Base-by-base conservation (phyloP, 495 filamentous ascomycete species). In the Chaetomium cochliodes region DNA sequence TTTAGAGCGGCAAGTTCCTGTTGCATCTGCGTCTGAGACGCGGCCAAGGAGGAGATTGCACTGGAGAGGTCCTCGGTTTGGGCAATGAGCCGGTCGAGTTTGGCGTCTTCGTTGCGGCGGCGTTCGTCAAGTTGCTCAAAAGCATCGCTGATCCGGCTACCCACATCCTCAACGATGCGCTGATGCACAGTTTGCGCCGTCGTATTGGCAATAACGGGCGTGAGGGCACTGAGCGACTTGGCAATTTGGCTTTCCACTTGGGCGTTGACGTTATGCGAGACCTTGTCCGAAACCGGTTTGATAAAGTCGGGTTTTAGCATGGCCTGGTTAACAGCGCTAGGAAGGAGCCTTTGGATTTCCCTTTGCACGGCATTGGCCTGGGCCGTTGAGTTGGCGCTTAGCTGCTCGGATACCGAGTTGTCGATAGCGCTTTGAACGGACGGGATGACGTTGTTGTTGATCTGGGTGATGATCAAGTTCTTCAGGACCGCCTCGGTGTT, bases 401-500 rank as follows among this genome's bases (percentile, higher is more conserved):
- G 68, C 72, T 82, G 74, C 8, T 79, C 78, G 58, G 77, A 72
- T 39, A 86, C 74, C 3, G 76, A 75, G 62, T 79, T 78, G 56
- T 79, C 74, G 22, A 83, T 72, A 30, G 76, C 70, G 44, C 73
- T 70, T 28, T 80, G 74, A 6, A 88, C 71, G 57, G 69, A 69
- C 3, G 89, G 87, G 51, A 90, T 74, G 52, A 92, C 88, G 20
- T 79, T 80, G 42, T 82, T 76, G 68, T 88, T 81, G 66, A 93
- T 90, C 72, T 85, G 86, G 49, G 79, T 76, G 28, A 80, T 82
- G 58, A 96, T 85, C 62, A 96, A 88, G 30, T 84, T 84, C 28
- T 84, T 78, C 39, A 97, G 81, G 26, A 88, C 89, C 68, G 88
- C 84, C 73, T 97, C 92, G 33, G 96, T 90, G 66, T 97, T 98